These are phyloP conservation scores for Emiliania huxleyi DNA, from an alignment of 78 protist species.

Conservation along the genomic window DNA sequence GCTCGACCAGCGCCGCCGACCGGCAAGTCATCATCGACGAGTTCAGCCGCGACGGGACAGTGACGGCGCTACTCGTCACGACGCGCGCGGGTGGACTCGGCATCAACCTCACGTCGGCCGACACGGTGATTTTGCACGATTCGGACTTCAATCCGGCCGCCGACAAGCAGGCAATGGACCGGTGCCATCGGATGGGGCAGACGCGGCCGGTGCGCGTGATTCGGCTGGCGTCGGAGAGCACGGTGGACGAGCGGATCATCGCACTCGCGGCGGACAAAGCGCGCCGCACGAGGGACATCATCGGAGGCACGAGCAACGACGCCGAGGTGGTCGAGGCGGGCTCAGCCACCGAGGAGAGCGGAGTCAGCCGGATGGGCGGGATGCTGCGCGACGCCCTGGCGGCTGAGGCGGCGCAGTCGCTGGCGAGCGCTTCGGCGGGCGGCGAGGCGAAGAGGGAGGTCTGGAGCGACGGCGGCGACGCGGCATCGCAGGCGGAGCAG, in stretches of 20 bases:
- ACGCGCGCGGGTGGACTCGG: conserved; percentile 96
- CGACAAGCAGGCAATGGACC: conserved; percentile 91
- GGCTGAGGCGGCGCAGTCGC: too few species aligned
- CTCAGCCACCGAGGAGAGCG: too few species aligned
- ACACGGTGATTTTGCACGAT: conserved; percentile 91
- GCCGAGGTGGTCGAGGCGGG: too few species aligned
- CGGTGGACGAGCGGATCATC: conserved; percentile 94
- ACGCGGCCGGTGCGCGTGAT: not conserved
- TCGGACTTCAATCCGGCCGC: conserved; percentile 94
- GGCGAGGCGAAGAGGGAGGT: too few species aligned
- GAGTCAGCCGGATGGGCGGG: too few species aligned
- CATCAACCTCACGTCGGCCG: conserved; percentile 94
- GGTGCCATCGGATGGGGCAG: conserved; percentile 98
- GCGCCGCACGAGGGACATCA: too few species aligned
- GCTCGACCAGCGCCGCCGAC: conserved; percentile 77
- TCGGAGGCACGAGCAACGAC: too few species aligned
- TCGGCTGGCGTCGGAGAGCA: conserved; percentile 25
- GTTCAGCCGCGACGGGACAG: conserved; percentile 72
- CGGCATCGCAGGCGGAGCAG: too few species aligned
- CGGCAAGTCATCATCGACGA: conserved; percentile 79
- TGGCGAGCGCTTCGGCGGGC: too few species aligned
- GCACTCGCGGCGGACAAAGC: not conserved
- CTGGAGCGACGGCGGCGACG: too few species aligned
- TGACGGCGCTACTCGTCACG: conserved; percentile 76
- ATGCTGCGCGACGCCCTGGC: too few species aligned